These are phyloP conservation scores for Naganishia vaughanmartiniae DNA, from an alignment of 768 basidiomycete genomes.

Conservation along the genomic window DNA sequence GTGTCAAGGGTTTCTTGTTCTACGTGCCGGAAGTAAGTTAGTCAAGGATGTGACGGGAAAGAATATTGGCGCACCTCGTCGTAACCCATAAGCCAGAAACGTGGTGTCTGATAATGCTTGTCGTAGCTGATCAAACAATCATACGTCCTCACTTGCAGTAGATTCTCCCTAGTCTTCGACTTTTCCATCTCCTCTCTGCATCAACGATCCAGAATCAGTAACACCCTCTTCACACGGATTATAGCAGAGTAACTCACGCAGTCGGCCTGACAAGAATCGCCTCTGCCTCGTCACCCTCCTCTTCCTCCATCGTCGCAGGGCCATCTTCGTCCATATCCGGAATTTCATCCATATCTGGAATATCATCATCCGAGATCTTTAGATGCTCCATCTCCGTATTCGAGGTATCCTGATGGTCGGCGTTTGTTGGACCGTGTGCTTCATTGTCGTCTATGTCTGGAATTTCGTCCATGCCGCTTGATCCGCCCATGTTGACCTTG, in stretches of 20 bases:
- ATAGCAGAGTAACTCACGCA: conserved; percentile 34
- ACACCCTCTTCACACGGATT: neutral
- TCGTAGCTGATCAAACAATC: conserved; percentile 99
- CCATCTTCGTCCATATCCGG: conserved; percentile 96
- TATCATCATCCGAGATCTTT: conserved; percentile 57
- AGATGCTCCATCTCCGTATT: conserved; percentile 15
- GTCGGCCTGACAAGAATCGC: conserved; percentile 39
- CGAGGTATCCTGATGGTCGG: conserved; percentile 37
- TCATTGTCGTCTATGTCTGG: conserved; percentile 41
- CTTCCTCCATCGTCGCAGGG: conserved; percentile 62
- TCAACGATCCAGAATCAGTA: neutral
- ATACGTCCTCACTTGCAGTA: conserved; percentile 94
- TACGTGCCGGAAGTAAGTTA: conserved; percentile 47
- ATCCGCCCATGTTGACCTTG: neutral
- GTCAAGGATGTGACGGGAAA: neutral
- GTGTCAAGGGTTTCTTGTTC: conserved; percentile 84
- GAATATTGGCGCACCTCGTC: conserved; percentile 67
- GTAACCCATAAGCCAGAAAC: conserved; percentile 95
- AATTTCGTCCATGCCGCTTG: conserved; percentile 40
- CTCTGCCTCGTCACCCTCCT: conserved; percentile 76
- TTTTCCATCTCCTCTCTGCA: conserved; percentile 35
- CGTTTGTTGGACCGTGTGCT: conserved; percentile 56
- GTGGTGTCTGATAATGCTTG: conserved; percentile 98
- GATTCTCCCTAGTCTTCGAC: conserved; percentile 67
- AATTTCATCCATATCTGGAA: conserved; percentile 94